A percentile compares a stretch with the other conserved stretches of the same genome.
These are phyloP conservation scores for Fomitopsis betulina DNA, from an alignment of 1,284 basidiomycete species.

Conservation along the genomic window DNA sequence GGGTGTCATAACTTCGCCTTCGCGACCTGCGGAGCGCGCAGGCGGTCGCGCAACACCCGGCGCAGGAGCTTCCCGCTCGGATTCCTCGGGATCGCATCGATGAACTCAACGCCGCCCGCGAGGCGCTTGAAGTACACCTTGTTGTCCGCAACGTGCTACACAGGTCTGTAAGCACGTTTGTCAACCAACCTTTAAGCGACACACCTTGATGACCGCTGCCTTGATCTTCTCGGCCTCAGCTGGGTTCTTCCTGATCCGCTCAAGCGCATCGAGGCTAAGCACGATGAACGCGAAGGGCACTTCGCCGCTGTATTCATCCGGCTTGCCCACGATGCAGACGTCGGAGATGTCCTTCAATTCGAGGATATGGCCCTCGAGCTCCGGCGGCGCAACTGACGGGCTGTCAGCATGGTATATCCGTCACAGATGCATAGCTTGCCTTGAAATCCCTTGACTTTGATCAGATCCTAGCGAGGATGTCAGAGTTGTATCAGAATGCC, in stretches of 20 bases:
- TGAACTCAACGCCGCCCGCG: slow-evolving; percentile 19
- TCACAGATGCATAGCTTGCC: slow-evolving; percentile 14
- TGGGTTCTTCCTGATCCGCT: slow-evolving; percentile 9
- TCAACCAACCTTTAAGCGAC: slow-evolving; percentile 23
- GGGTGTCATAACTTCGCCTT: slow-evolving; percentile 4
- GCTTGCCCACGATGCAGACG: slow-evolving; percentile 70
- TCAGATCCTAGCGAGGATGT: slow-evolving; percentile 39
- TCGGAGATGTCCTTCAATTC: slow-evolving; percentile 68
- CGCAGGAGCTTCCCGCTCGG: slow-evolving; percentile 23
- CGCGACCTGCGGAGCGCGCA: slow-evolving; percentile 1
- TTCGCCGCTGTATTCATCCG: slow-evolving; percentile 79
- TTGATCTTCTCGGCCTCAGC: slow-evolving; percentile 9
- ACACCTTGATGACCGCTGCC: slow-evolving; percentile 31
- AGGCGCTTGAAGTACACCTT: slow-evolving; percentile 22
- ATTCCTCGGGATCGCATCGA: slow-evolving; percentile 21
- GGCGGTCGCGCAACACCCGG: slow-evolving; percentile 23
- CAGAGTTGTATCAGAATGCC: neutral
- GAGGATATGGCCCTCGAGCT: slow-evolving; percentile 58
- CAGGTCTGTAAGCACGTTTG: neutral
- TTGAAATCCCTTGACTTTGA: slow-evolving; percentile 65
- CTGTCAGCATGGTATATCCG: slow-evolving; percentile 15
- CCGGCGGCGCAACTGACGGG: slow-evolving; percentile 32
- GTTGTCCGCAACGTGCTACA: slow-evolving; percentile 21
- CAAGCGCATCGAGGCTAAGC: slow-evolving; percentile 37
- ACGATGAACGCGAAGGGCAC: slow-evolving; percentile 73